Evolutionary conservation across 306 rosid genomes (phyloP), one percentile per base, ranked within the genome.

Genomic region (Castanopsis chinensis): DNA sequence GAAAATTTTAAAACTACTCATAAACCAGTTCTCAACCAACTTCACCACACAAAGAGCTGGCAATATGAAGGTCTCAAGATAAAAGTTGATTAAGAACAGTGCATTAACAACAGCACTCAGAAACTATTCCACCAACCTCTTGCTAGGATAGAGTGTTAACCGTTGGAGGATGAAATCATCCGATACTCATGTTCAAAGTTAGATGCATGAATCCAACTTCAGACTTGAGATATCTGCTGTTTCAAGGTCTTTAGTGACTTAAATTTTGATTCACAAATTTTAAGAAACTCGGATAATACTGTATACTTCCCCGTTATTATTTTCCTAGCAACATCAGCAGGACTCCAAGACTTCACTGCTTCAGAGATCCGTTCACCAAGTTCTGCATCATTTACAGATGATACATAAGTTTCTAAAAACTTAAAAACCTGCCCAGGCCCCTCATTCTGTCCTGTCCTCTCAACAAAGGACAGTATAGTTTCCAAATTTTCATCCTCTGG

Each of bases 341-440:
- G 84, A 79, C 76, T 88, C 99, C 99, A 96, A 69, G 92, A 87
- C 81, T 85, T 87, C 41, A 96, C 75, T 73, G 97, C 88, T 69
- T 76, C 90, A 57, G 88, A 78, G 69, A 92, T 88, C 12, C 76
- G 81, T 61, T 87, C 92, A 30, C 99, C 96, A 11, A 90, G 68
- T 35, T 93, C 93, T 1, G 17, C 51, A 4, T 80, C 88, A 80
- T 82, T 68, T 67, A 71, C 56, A 70, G 93, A 85, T 64, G 87
- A 89, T 57, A 76, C 69, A 45, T 69, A 84, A 17, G 92, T 81
- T 76, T 86, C 90, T 59, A 96, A 80, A 21, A 77, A 80, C 79
- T 61, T 81, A 69, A 88, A 88, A 69, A 93, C 92, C 79, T 78
- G 78, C 54, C 99, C 99, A 0, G 97, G 96, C 65, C 96, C 96